Evolutionary conservation across 345 rosid genomes (phyloP), one percentile per base, ranked within the genome.

Genomic region (Alliaria petiolata): DNA sequence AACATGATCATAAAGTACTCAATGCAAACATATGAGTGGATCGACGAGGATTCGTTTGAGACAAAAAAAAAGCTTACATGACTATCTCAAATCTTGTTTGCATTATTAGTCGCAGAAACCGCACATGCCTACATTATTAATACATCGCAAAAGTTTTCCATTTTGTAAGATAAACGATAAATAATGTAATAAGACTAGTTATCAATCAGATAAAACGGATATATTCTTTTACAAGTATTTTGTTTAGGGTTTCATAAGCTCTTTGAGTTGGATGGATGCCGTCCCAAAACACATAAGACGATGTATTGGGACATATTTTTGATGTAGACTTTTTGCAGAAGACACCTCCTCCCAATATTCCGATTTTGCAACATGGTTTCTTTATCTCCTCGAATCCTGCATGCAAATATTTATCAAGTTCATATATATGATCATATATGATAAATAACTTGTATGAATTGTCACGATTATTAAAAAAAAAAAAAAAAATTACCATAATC

Each of bases 401-500:
- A 33, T 44, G 33, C 12, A 51, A 38, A 51, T 44, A 4, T 19
- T 3, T 2, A n/a, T 9, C 4, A 0, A 35, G 16, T 13, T 35
- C 14, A 43, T 42, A 51, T 33, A 31, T 31, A 20, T 31, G 53
- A 50, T 38, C 60, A 19, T n/a, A n/a, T 46, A 50, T 28, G 30
- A 19, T 50, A 22, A 46, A 30, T 33, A 33, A 54, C 40, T 33
- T 22, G 34, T 12, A 35, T 53, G 30, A 71, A 33, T 20, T 62
- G 42, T 49, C 33, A 28, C 34, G 20, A 0, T 52, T 9, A n/a
- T 28, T 30, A 30, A 3, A 20, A 40, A 1, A 28, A 53, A 30
- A 3, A 20, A 40, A 1, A 28, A 8, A n/a, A 34, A 5, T 77
- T 80, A 92, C 96, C 95, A 49, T 85, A 82, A 66, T 78, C 56